Base-by-base conservation (phyloP, 164 flowering plant species). In the Magnolia sinica region DNA sequence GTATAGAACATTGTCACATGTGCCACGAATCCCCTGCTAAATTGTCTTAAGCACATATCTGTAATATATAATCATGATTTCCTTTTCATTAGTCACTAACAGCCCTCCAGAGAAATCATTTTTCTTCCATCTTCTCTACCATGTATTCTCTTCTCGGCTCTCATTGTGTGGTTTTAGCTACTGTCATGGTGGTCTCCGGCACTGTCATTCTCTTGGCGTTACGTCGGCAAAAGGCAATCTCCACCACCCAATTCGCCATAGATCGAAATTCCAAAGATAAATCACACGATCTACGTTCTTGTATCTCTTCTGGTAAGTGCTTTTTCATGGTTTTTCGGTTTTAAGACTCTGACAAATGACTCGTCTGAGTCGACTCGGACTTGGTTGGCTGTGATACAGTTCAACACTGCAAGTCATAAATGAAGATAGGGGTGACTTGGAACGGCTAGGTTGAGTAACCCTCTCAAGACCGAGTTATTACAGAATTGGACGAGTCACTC, bases 131-230 rank as follows among this genome's bases (percentile, higher is more conserved):
- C 50, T 74, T n/a, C 69, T 50, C 64, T 14, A 55, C 66, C 79
- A 89, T 91, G 91, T 80, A 91, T 70, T 76, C 94, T 6, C 82
- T 85, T 18, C 64, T 88, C 72, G 78, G 84, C 78, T 86, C 96
- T 10, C 92, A 91, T 27, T 84, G 64, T 11, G 50, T 88, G 80
- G 90, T 85, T 52, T 70, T 93, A 16, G 97, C 92, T 67, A 89
- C 96, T 0, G 96, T 90, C 87, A 88, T 91, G 92, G 96, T 91
- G 6, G 74, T 90, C 63, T 89, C 94, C 63, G 89, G 91, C 78
- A 88, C 91, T 18, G 86, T 89, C 6, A 79, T 93, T 20, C 85
- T 91, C 80, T 79, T 90, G 1, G 89, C 89, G 52, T 45, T 89
- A 8, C 84, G 89, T 74, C 86, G 81, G 4, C 92, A 90, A 59